Percentiles rank a stretch among this genome's conserved stretches.
These are phyloP conservation scores for Cadophora sp. DNA, from an alignment of 2,329 filamentous ascomycete species.

Conservation along the genomic window DNA sequence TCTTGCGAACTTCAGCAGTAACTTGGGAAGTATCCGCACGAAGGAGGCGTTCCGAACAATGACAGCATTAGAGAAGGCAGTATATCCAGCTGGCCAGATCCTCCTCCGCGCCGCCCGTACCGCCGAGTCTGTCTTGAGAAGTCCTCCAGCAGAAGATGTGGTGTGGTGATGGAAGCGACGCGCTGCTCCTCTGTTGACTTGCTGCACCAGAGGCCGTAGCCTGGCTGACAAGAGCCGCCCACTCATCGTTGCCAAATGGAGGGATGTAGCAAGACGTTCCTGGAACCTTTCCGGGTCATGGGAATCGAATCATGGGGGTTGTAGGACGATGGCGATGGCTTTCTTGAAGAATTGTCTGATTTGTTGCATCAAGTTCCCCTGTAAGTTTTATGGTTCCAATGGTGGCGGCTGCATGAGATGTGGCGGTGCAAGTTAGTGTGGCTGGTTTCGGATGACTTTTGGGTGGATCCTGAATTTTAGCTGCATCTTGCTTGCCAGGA, in stretches of 20 bases:
- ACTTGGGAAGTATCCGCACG: slow-evolving; percentile 75
- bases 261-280: slow-evolving; percentile 25
- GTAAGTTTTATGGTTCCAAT: neutral
- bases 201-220: slow-evolving; percentile 70
- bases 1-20: slow-evolving; percentile 87
- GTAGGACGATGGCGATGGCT: slow-evolving; percentile 21
- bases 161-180: slow-evolving; percentile 67
- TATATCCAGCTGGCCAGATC: slow-evolving; percentile 78
- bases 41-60: slow-evolving; percentile 69
- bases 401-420: slow-evolving; percentile 32
- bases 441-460: neutral
- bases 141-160: slow-evolving; percentile 68
- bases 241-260: slow-evolving; percentile 42
- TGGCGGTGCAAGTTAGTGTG: slow-evolving; percentile 35
- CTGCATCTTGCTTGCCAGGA: neutral
- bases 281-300: slow-evolving; percentile 33
- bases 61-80: slow-evolving; percentile 82
- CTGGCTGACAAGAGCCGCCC: slow-evolving; percentile 74
- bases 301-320: slow-evolving; percentile 20
- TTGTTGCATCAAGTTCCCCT: neutral
- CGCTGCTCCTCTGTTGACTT: slow-evolving; percentile 58
- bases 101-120: slow-evolving; percentile 66
- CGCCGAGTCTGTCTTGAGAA: slow-evolving; percentile 70
- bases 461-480: neutral
- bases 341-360: slow-evolving; percentile 14